phyloP scores from a whole-genome alignment of 768 basidiomycete genomes.

The Tricholoma flavovirens region DNA sequence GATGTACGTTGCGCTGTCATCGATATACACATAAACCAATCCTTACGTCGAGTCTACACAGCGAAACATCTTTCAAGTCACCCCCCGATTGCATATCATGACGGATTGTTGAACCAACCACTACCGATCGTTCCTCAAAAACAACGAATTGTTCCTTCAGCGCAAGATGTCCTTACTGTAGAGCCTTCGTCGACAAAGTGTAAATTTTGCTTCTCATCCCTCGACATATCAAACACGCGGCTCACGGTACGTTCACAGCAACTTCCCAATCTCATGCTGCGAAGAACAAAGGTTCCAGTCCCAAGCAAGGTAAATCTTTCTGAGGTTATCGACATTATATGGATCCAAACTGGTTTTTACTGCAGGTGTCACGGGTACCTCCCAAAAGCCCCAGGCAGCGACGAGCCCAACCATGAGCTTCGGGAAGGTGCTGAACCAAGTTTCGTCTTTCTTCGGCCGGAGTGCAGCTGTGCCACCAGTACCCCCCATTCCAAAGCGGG shows the following conservation, averaged over 20 bases:
- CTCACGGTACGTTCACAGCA: background rate
- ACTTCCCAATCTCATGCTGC: background rate
- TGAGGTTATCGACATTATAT: background rate
- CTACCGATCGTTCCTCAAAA: background rate
- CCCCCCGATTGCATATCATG: background rate
- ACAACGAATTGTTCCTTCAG: background rate
- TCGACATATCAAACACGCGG: background rate
- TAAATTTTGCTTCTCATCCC: background rate
- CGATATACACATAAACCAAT: background rate
- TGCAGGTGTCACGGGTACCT: background rate
- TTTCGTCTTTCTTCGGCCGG: background rate
- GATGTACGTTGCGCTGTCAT: background rate
- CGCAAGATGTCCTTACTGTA: background rate
- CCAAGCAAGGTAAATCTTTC: background rate
- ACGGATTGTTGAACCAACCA: too few relatives aligned
- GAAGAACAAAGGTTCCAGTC: background rate
- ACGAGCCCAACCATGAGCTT: background rate
- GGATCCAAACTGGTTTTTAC: background rate
- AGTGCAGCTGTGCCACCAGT: background rate
- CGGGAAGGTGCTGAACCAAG: background rate
- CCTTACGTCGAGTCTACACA: background rate
- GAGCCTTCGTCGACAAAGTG: background rate
- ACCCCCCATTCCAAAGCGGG: background rate
- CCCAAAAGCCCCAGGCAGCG: background rate
- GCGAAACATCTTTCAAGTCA: background rate